A percentile compares a stretch with the other conserved stretches of the same genome.
phyloP scores from a whole-genome alignment of 75 land plant species.

The Sequoia sempervirens region DNA sequence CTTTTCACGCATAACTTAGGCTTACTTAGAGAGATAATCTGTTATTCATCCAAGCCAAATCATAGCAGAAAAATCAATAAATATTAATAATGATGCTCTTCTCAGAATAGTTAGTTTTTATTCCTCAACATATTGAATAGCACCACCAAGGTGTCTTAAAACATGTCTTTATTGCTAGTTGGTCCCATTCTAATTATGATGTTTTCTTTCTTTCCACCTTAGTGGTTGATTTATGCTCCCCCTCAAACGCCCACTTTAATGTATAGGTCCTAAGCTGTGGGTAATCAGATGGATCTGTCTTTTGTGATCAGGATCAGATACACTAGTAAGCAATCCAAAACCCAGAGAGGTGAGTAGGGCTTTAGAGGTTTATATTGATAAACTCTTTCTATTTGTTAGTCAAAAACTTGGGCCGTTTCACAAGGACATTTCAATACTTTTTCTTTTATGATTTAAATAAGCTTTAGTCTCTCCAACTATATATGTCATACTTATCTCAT shows the following conservation, averaged over 20 bases:
- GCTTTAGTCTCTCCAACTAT: neutral
- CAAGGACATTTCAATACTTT: neutral
- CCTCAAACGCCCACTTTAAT: neutral
- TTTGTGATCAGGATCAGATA: neutral
- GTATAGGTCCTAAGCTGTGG: neutral
- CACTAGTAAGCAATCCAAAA: neutral
- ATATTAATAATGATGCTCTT: too few species aligned
- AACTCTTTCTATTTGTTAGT: neutral
- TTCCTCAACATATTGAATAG: neutral
- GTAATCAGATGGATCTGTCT: neutral
- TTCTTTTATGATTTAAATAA: constrained; percentile 1
- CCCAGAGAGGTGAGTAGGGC: neutral
- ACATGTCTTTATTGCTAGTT: neutral
- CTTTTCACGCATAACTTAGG: neutral
- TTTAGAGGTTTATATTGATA: neutral
- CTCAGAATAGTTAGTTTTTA: neutral
- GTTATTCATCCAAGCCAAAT: neutral
- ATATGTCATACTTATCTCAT: neutral
- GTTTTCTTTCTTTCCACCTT: neutral
- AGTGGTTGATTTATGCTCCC: neutral
- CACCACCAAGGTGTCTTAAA: neutral
- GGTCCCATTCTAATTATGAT: neutral
- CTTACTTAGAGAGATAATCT: neutral
- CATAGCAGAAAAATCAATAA: neutral
- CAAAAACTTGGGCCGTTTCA: neutral